Percentiles rank a stretch among this genome's conserved stretches.
These are phyloP conservation scores for Cardamine resedifolia DNA, from an alignment of 345 rosid species.

Conservation along the genomic window DNA sequence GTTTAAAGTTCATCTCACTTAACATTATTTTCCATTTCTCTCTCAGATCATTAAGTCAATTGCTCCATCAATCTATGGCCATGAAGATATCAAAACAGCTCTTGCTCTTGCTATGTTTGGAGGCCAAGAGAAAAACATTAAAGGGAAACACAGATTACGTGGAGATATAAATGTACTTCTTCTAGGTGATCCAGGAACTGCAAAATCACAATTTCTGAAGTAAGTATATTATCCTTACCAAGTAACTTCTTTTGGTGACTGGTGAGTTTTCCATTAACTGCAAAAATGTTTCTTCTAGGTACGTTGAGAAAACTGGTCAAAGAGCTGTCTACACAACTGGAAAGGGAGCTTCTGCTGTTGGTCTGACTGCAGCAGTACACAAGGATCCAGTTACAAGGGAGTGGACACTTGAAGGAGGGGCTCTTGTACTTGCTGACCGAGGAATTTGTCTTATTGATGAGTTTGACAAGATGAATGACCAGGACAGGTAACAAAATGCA, in stretches of 20 bases:
- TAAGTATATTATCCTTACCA: conserved; percentile 37
- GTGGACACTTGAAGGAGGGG: conserved; percentile 99
- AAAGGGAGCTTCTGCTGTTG: conserved; percentile 98
- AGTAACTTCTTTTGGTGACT: not conserved
- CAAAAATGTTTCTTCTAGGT: conserved; percentile 45
- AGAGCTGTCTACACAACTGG: conserved; percentile 99
- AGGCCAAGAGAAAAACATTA: conserved; percentile 93
- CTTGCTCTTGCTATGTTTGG: conserved; percentile 96
- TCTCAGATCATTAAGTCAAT: conserved; percentile 86
- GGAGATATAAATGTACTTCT: conserved; percentile 96
- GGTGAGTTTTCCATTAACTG: conserved; percentile 8
- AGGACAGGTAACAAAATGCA: conserved; percentile 67
- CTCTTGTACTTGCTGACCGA: conserved; percentile 95
- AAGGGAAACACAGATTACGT: conserved; percentile 87
- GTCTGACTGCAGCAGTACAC: conserved; percentile 98
- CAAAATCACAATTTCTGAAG: conserved; percentile 98
- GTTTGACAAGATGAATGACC: conserved; percentile 99
- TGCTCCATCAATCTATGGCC: conserved; percentile 98
- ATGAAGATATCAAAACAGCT: conserved; percentile 97
- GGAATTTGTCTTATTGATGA: conserved; percentile 98
- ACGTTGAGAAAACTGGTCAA: conserved; percentile 97
- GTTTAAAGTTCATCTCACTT: not conserved
- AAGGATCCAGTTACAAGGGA: conserved; percentile 98
- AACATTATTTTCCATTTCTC: conserved; percentile 20
- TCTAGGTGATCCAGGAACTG: conserved; percentile 97